These are phyloP conservation scores for Colletotrichum gigasporum DNA, from an alignment of 2,329 filamentous ascomycete genomes.

Conservation along the genomic window DNA sequence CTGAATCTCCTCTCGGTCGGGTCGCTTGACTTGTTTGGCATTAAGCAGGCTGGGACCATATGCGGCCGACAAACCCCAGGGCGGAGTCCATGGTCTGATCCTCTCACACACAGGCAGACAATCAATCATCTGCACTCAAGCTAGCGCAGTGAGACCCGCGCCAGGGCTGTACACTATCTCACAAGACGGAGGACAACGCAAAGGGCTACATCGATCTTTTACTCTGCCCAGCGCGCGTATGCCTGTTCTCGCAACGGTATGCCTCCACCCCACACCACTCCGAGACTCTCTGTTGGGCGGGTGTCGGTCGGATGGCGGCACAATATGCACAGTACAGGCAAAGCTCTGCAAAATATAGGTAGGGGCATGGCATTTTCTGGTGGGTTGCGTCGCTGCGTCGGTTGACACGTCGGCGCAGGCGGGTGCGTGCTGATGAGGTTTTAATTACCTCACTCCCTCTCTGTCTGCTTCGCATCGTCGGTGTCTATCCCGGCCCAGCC, in stretches of 20 bases:
- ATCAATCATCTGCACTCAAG: slow-evolving; percentile 15
- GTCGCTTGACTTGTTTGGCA: slow-evolving; percentile 12
- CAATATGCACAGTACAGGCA: slow-evolving; percentile 17
- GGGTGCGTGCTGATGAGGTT: slow-evolving; percentile 27
- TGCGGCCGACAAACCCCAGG: slow-evolving; percentile 19
- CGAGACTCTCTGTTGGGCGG: slow-evolving; percentile 6
- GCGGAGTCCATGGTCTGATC: slow-evolving; percentile 30
- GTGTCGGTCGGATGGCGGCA: slow-evolving; percentile 23
- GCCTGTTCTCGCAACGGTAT: slow-evolving; percentile 4
- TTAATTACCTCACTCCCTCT: slow-evolving; percentile 23
- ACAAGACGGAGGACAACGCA: neutral
- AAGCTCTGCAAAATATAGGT: slow-evolving; percentile 15
- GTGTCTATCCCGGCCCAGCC: neutral
- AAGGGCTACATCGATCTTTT: slow-evolving; percentile 4
- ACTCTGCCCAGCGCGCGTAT: neutral
- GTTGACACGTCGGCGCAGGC: slow-evolving; percentile 27
- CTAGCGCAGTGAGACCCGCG: slow-evolving; percentile 18
- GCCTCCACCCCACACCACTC: slow-evolving; percentile 13
- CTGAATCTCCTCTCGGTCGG: neutral
- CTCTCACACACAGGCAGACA: slow-evolving; percentile 11
- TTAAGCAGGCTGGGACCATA: slow-evolving; percentile 18
- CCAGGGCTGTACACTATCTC: slow-evolving; percentile 8
- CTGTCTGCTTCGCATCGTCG: neutral
- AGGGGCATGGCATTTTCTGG: slow-evolving; percentile 2
- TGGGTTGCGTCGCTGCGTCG: slow-evolving; percentile 18